A percentile compares a stretch with the other conserved stretches of the same genome.
Evolutionary conservation across 192 early-diverging fungal species (phyloP).

Genomic region (Rhizophagus sp.): DNA sequence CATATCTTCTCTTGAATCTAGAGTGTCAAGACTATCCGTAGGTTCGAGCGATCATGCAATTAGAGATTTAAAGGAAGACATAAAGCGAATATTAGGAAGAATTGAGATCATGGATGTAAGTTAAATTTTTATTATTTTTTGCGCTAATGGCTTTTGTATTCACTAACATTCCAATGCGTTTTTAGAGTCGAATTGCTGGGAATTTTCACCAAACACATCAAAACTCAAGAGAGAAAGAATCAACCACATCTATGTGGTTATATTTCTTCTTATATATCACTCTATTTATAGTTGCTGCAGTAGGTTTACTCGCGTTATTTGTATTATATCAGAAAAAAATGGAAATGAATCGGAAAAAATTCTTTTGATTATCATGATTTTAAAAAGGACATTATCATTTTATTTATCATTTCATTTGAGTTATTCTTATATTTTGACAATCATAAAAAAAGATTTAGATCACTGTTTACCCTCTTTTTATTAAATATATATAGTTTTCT

Average conservation of each 20-base stretch:
- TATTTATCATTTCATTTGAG: neutral
- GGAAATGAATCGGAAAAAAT: conserved; percentile 20
- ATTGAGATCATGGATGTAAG: conserved; percentile 18
- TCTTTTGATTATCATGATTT: neutral
- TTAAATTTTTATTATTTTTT: neutral
- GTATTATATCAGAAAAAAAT: neutral
- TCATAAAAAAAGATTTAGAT: too few relatives aligned
- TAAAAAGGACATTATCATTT: neutral
- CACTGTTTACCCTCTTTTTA: too few relatives aligned
- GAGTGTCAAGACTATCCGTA: neutral
- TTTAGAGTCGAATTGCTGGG: neutral
- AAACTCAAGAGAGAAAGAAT: neutral
- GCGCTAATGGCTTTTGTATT: neutral
- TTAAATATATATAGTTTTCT: too few relatives aligned
- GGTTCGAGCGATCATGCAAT: neutral
- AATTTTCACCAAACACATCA: conserved; percentile 3
- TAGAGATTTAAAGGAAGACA: neutral
- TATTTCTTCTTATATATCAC: neutral
- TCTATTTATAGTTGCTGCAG: neutral
- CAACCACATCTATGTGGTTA: neutral
- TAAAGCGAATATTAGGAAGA: neutral
- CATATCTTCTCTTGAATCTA: neutral
- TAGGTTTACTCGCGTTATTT: neutral
- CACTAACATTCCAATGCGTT: too few relatives aligned
- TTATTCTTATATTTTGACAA: too few relatives aligned